Conservation (phyloP, 2,329 filamentous ascomycete genomes). For the Calonectria honghensis region DNA sequence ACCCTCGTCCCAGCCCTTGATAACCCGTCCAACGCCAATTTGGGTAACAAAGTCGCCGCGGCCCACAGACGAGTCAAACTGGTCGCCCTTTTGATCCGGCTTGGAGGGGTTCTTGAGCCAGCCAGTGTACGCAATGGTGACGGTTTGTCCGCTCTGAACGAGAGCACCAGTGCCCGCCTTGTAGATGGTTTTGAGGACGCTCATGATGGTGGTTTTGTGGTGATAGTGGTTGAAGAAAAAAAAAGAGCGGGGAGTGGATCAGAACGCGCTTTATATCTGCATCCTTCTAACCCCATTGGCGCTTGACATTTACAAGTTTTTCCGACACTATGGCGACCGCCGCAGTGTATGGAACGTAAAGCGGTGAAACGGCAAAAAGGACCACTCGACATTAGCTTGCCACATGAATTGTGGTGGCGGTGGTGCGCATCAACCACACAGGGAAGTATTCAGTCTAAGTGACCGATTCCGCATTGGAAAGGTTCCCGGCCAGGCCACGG, state of each 20-base stretch:
- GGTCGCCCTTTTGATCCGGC: constrained; percentile 78
- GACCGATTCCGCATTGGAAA: neutral
- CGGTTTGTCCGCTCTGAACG: constrained; percentile 70
- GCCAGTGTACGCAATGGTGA: constrained; percentile 94
- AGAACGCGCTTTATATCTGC: too few relatives aligned
- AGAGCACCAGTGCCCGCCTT: constrained; percentile 66
- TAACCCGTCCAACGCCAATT: constrained; percentile 91
- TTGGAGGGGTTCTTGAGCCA: constrained; percentile 78
- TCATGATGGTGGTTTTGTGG: constrained; percentile 72
- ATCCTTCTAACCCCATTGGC: too few relatives aligned
- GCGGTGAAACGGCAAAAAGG: neutral
- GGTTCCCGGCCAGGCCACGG: neutral
- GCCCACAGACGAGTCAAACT: constrained; percentile 91
- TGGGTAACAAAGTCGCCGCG: constrained; percentile 82
- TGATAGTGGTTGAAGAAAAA: constrained; percentile 40
- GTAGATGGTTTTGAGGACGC: constrained; percentile 81
- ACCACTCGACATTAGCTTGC: neutral
- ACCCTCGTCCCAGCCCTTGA: constrained; percentile 92
- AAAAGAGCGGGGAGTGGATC: neutral
- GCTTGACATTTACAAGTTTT: neutral
- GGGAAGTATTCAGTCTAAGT: neutral
- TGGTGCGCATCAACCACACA: neutral
- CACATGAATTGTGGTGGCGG: neutral
- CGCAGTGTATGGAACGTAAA: neutral
- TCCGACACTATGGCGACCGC: neutral